Base-by-base conservation (phyloP, 352 stramenopile species). In the Pythium chondricola region DNA sequence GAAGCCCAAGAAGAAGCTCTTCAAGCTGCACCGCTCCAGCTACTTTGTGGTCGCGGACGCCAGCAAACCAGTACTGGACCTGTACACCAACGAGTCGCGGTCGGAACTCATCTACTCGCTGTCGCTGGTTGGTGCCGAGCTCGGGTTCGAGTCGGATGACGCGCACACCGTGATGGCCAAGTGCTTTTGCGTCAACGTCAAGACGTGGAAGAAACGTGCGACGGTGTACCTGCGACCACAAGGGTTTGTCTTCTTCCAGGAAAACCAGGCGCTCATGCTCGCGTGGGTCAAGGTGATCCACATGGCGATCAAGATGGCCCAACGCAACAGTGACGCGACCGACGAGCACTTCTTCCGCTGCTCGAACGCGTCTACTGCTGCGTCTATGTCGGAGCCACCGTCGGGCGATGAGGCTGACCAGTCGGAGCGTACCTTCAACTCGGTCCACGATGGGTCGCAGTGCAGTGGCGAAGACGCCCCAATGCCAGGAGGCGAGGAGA, bases 241-340 rank as follows among this genome's bases (percentile, higher is more conserved):
- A 32, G 61, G 66, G 7, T 91, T 91, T 27, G 63, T 87, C 8
- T 88, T 88, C 48, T 87, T 72, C 48, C 74, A 83, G 29, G 79
- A 87, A 44, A 64, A 85, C 56, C 74, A 85, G 37, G 63, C 72
- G 46, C 64, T 62, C 16, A 84, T 87, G 69, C 60, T 84, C 39
- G 55, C 71, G 11, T 91, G 79, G 79, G 77, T 88, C 39, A 86
- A 86, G 45, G 87, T 70, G 49, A 86, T 91, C 26, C 75, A 85
- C 30, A 51, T 78, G 27, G 68, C 71, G 26, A 88, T 91, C 40
- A 80, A 82, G 22, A 52, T 57, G 30, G 67, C 69, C n/a, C 62
- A 68, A 2, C 68, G 55, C 0, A 25, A 24, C 7, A 27, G 26
- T 14, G 43, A 56, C 11, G 29, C 69, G 17, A 65, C 76, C 33